A percentile compares a stretch with the other conserved stretches of the same genome.
Conservation (phyloP, 2,329 filamentous ascomycete genomes). For the Fusarium sp. region DNA sequence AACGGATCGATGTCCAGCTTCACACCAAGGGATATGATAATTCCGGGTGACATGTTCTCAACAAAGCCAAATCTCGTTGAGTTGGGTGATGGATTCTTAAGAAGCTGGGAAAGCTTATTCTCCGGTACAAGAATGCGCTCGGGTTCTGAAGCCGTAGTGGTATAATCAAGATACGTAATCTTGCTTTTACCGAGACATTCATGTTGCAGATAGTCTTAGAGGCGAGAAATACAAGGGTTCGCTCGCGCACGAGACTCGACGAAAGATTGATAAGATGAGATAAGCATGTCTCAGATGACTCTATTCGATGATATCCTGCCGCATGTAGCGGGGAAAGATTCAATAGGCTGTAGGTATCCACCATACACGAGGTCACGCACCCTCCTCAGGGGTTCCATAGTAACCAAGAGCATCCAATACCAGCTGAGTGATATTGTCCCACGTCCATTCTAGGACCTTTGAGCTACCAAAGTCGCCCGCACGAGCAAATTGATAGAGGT, state of each 20-base stretch:
- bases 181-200: rapidly evolving
- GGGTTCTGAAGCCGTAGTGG: too few species aligned
- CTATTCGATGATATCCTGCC: background rate
- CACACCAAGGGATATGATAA: rapidly evolving
- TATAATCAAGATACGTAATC: background rate
- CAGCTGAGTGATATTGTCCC: background rate
- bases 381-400: rapidly evolving
- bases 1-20: background rate
- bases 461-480: background rate
- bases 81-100: too few species aligned
- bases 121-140: too few species aligned
- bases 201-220: rapidly evolving
- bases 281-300: background rate
- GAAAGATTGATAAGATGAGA: too few species aligned
- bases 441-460: background rate
- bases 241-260: background rate
- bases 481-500: background rate
- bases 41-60: rapidly evolving
- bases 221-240: background rate
- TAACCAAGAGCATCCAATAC: background rate
- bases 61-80: background rate
- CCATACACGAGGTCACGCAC: rapidly evolving
- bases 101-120: too few species aligned
- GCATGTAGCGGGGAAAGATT: background rate
- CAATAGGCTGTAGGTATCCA: background rate